These are phyloP conservation scores for Rhizopogon sp. DNA, from an alignment of 768 basidiomycete genomes.

Conservation along the genomic window DNA sequence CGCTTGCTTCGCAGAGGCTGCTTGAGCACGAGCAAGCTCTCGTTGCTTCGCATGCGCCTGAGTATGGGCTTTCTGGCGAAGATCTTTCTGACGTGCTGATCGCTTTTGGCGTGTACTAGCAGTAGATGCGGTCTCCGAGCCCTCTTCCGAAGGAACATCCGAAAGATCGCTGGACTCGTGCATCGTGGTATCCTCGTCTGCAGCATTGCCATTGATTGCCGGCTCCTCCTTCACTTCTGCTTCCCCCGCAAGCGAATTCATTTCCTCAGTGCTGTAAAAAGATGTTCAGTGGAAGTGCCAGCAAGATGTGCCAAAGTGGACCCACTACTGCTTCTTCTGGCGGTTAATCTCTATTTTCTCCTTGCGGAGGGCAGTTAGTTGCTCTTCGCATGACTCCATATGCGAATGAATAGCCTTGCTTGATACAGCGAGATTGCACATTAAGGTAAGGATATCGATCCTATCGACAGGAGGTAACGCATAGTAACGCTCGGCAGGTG, in stretches of 20 bases:
- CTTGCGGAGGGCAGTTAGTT: slow-evolving; percentile 88
- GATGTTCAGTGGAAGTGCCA: slow-evolving; percentile 9
- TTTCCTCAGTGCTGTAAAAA: slow-evolving; percentile 60
- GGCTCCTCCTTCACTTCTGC: slow-evolving; percentile 43
- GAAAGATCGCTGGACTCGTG: slow-evolving; percentile 72
- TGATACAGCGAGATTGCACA: slow-evolving; percentile 86
- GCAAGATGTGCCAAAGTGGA: slow-evolving; percentile 12
- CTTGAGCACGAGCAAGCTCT: slow-evolving; percentile 73
- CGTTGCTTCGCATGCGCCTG: slow-evolving; percentile 70
- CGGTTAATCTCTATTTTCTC: slow-evolving; percentile 95
- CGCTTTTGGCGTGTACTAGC: slow-evolving; percentile 36
- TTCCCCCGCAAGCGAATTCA: slow-evolving; percentile 58
- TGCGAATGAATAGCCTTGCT: slow-evolving; percentile 84
- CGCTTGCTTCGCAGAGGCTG: slow-evolving; percentile 76
- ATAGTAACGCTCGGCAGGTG: slow-evolving; percentile 68
- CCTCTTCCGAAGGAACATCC: slow-evolving; percentile 59
- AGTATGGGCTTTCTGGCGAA: slow-evolving; percentile 50
- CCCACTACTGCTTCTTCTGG: slow-evolving; percentile 83
- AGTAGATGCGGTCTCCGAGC: slow-evolving; percentile 54
- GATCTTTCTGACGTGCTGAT: slow-evolving; percentile 45
- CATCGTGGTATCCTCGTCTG: slow-evolving; percentile 52
- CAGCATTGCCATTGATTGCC: slow-evolving; percentile 28
- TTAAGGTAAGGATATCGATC: slow-evolving; percentile 79
- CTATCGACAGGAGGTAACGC: slow-evolving; percentile 72
- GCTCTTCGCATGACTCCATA: slow-evolving; percentile 88